Conservation (phyloP, 2,329 filamentous ascomycete species). For the Aspergillus melleus region DNA sequence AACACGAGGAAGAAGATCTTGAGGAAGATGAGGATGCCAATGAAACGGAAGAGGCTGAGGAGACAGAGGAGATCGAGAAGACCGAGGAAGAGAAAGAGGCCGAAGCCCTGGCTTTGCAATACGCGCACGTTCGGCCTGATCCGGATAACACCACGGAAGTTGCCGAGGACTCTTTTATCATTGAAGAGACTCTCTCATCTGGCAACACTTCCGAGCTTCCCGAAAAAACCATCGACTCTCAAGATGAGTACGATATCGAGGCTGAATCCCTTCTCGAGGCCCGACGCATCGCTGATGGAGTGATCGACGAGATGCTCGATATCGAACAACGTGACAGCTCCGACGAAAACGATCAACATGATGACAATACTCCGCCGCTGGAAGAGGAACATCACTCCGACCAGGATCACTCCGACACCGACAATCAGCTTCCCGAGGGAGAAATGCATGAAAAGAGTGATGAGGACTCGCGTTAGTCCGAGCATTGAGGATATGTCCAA, state of each 20-base stretch:
- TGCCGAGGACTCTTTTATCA: background rate
- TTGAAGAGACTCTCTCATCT: background rate
- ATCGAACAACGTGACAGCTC: slow-evolving; percentile 8
- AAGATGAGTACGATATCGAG: slow-evolving; percentile 30
- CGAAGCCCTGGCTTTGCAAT: background rate
- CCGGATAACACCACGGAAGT: background rate
- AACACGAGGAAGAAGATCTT: background rate
- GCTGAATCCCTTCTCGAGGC: slow-evolving; percentile 20
- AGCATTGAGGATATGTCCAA: background rate
- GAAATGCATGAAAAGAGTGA: background rate
- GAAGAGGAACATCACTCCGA: slow-evolving; percentile 1
- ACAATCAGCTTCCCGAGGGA: background rate
- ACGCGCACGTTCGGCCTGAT: background rate
- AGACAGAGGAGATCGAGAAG: background rate
- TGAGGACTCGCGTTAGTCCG: background rate
- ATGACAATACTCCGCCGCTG: background rate
- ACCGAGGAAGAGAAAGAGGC: background rate
- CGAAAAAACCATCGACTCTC: slow-evolving; percentile 17
- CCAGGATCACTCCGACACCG: background rate
- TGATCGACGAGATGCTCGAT: slow-evolving; percentile 22
- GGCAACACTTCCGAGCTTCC: slow-evolving; percentile 1
- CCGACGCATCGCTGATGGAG: slow-evolving; percentile 15
- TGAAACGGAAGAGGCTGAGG: background rate
- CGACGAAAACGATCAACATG: background rate
- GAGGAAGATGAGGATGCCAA: background rate